These are phyloP conservation scores for Botryotinia globosa DNA, from an alignment of 2,329 filamentous ascomycete genomes.

Conservation along the genomic window DNA sequence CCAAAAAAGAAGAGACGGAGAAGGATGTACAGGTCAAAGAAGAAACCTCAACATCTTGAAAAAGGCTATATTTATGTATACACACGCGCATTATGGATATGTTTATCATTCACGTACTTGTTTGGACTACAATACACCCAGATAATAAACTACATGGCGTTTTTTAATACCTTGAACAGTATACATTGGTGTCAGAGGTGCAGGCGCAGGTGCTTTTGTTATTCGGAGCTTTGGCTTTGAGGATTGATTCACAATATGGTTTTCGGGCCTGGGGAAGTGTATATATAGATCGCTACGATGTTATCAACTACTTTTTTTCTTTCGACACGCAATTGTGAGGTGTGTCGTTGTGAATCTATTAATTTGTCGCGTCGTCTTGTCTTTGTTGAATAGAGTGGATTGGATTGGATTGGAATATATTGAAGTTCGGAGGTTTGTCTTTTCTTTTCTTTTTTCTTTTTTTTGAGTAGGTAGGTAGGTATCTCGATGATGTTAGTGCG, in stretches of 20 bases:
- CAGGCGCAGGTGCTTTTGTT: neutral
- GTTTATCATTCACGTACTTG: neutral
- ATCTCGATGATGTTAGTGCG: too few relatives aligned
- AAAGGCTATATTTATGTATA: neutral
- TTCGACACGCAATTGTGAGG: neutral
- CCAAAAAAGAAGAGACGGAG: constrained; percentile 1
- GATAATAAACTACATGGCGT: neutral
- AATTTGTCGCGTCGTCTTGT: too few relatives aligned
- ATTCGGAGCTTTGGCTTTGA: neutral
- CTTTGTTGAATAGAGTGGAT: too few relatives aligned
- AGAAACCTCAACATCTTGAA: neutral
- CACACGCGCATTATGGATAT: neutral
- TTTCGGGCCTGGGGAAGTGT: neutral
- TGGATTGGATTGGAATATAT: too few relatives aligned
- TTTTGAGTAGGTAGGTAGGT: too few relatives aligned
- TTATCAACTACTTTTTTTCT: neutral
- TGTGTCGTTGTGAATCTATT: neutral
- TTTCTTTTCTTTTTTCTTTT: too few relatives aligned
- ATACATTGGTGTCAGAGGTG: neutral
- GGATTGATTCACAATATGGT: neutral
- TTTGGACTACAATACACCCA: neutral
- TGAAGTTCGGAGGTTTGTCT: too few relatives aligned
- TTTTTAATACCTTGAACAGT: neutral
- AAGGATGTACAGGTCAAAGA: neutral
- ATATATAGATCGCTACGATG: neutral